phyloP scores from a whole-genome alignment of 805 yeast genomes.

The Cyberlindnera bimundalis region DNA sequence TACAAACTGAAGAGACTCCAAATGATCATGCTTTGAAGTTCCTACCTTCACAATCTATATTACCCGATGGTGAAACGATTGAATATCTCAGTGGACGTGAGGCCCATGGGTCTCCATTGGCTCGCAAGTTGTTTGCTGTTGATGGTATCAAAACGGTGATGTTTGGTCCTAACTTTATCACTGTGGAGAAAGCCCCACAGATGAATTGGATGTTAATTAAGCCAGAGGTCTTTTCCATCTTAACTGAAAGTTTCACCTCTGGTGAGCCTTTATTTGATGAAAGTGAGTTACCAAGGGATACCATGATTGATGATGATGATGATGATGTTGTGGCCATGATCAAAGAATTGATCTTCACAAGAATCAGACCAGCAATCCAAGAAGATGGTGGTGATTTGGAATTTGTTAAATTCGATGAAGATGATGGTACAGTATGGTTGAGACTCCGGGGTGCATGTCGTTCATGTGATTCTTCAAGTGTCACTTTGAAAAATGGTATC shows the following conservation, averaged over 20 bases:
- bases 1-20: constrained; percentile 83
- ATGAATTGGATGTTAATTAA: constrained; percentile 57
- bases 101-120: constrained; percentile 72
- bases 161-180: constrained; percentile 82
- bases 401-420: constrained; percentile 58
- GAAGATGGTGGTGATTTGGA: constrained; percentile 78
- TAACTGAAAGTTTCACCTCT: constrained; percentile 31
- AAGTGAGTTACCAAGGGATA: constrained; percentile 31
- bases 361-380: constrained; percentile 70
- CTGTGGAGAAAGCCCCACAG: constrained; percentile 59
- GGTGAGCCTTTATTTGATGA: constrained; percentile 51
- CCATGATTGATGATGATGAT: constrained; percentile 53
- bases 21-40: constrained; percentile 85
- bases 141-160: constrained; percentile 76
- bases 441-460: constrained; percentile 68
- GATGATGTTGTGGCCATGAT: constrained; percentile 66
- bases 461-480: constrained; percentile 65
- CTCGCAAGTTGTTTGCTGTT: constrained; percentile 65
- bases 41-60: constrained; percentile 66
- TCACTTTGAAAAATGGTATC: constrained; percentile 64
- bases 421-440: constrained; percentile 53
- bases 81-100: constrained; percentile 77
- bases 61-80: constrained; percentile 61
- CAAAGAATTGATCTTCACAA: constrained; percentile 64
- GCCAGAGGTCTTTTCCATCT: constrained; percentile 53